Conservation (phyloP, 495 filamentous ascomycete genomes). For the Hypoxylon trugodes region DNA sequence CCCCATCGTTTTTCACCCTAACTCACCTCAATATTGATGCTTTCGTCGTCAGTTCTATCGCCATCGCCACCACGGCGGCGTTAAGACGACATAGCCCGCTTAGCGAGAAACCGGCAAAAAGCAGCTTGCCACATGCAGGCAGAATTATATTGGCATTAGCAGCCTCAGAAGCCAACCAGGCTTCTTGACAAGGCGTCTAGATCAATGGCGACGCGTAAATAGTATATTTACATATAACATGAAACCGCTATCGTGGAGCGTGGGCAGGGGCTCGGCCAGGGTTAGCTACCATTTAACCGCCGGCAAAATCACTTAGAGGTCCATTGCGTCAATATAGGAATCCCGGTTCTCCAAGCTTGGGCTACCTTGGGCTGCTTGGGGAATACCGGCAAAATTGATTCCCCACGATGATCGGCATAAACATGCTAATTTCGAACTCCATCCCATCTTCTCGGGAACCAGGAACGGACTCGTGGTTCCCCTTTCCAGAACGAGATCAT, state of each 20-base stretch:
- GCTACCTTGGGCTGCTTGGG: no score
- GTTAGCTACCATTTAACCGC: conserved; percentile 32
- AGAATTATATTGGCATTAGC: conserved; percentile 30
- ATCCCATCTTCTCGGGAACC: conserved; percentile 33
- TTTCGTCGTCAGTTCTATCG: conserved; percentile 36
- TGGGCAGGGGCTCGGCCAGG: conserved; percentile 16
- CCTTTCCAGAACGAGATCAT: conserved; percentile 28
- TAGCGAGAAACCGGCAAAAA: conserved; percentile 31
- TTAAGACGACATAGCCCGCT: conserved; percentile 15
- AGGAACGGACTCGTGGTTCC: conserved; percentile 34
- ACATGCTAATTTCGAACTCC: conserved; percentile 17
- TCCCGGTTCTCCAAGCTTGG: conserved; percentile 27
- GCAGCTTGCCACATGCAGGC: conserved; percentile 9
- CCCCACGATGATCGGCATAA: conserved; percentile 37
- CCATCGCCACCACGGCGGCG: conserved; percentile 18
- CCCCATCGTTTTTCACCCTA: background rate
- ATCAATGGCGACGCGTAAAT: conserved; percentile 24
- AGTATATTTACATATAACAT: conserved; percentile 24
- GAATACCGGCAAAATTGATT: conserved; percentile 32
- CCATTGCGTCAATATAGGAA: conserved; percentile 29
- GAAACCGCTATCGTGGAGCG: conserved; percentile 22
- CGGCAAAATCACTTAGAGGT: conserved; percentile 31
- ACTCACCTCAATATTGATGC: conserved; percentile 26
- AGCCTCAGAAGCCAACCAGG: conserved; percentile 25
- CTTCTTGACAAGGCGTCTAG: conserved; percentile 8